Evolutionary conservation across 2,329 filamentous ascomycete genomes (phyloP).

Genomic region (Ilyonectria destructans): DNA sequence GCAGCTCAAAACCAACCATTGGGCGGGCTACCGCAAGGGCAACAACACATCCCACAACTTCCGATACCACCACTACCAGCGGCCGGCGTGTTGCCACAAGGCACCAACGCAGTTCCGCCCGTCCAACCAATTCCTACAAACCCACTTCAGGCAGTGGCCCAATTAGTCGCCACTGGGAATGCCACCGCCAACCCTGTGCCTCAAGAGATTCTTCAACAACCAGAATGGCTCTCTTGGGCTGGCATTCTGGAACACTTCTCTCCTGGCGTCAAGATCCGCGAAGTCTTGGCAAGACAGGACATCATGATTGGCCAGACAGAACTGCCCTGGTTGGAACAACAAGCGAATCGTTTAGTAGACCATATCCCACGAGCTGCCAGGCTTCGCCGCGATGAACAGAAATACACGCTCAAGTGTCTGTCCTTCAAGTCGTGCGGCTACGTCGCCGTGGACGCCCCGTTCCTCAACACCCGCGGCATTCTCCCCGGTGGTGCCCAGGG

Average conservation of each 20-base stretch:
- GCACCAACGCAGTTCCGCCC: background rate
- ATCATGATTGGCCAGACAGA: background rate
- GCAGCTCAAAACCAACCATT: background rate
- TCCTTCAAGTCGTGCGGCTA: conserved; percentile 76
- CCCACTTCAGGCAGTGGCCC: background rate
- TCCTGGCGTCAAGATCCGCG: conserved; percentile 53
- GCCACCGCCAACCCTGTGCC: conserved; percentile 10
- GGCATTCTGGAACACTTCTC: conserved; percentile 62
- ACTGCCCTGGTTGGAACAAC: conserved; percentile 26
- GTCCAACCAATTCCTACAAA: background rate
- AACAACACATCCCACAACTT: background rate
- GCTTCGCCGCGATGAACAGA: conserved; percentile 49
- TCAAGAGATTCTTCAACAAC: conserved; percentile 45
- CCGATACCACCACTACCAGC: too few relatives aligned
- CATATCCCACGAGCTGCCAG: conserved; percentile 44
- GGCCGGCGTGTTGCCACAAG: too few relatives aligned
- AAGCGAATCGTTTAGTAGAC: conserved; percentile 22
- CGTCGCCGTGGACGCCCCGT: conserved; percentile 59
- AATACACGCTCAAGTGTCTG: conserved; percentile 57
- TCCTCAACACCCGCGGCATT: conserved; percentile 57
- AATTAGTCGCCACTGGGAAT: background rate
- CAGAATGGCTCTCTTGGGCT: conserved; percentile 57
- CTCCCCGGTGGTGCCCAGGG: conserved; percentile 48
- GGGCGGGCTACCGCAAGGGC: background rate
- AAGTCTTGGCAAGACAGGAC: conserved; percentile 37